These are phyloP conservation scores for Geotrichum aggregatum DNA, from an alignment of 1,139 yeast species.

Conservation along the genomic window DNA sequence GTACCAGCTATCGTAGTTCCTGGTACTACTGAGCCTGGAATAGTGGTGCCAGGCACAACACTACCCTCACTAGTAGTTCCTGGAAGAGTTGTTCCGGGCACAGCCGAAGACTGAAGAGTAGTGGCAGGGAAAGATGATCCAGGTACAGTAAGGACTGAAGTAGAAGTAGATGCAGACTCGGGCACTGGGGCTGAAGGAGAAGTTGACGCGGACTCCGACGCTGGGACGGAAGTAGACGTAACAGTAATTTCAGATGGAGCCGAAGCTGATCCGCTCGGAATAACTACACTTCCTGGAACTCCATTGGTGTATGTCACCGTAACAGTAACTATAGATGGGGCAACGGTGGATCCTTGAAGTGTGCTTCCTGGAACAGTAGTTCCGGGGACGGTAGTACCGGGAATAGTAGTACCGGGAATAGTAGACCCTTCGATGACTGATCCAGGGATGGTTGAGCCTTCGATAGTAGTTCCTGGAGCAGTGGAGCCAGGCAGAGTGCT, in stretches of 20 bases:
- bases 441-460: constrained; percentile 23
- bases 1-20: constrained; percentile 25
- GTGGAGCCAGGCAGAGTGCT: constrained; percentile 25
- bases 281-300: background rate
- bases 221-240: constrained; percentile 16
- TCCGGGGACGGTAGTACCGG: constrained; percentile 22
- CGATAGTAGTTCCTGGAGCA: constrained; percentile 22
- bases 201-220: no score
- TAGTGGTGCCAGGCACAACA: constrained; percentile 19
- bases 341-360: constrained; percentile 23
- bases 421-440: constrained; percentile 19
- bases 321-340: constrained; percentile 22
- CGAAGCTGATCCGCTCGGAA: background rate
- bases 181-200: no score
- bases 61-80: constrained; percentile 12
- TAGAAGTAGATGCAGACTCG: background rate
- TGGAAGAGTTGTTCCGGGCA: constrained; percentile 11
- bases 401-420: constrained; percentile 25
- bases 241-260: constrained; percentile 22
- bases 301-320: constrained; percentile 21
- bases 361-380: constrained; percentile 20
- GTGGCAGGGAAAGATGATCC: constrained; percentile 22
- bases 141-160: constrained; percentile 8
- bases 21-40: constrained; percentile 20
- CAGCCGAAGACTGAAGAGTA: constrained; percentile 18